phyloP scores from a whole-genome alignment of 176 grass and related monocot genomes.

The Oryza australiensis region DNA sequence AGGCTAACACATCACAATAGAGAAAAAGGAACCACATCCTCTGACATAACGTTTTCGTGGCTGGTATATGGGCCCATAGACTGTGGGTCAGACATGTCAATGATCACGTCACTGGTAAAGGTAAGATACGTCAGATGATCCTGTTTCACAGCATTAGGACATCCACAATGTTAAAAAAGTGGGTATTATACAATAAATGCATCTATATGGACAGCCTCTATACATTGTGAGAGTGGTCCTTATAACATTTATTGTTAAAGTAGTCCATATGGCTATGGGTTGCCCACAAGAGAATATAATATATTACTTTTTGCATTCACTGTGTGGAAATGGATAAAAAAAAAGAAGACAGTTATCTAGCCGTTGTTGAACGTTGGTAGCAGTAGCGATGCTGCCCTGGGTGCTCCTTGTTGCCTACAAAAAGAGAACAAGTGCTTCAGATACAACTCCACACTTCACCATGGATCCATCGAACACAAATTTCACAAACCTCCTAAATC shows the following conservation, averaged over 20 bases:
- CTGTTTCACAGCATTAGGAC: too few relatives aligned
- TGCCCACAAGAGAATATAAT: not conserved
- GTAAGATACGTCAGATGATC: too few relatives aligned
- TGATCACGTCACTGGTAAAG: too few relatives aligned
- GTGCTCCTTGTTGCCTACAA: not conserved
- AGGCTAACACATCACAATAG: too few relatives aligned
- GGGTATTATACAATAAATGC: not conserved
- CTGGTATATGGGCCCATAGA: too few relatives aligned
- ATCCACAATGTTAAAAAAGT: not conserved
- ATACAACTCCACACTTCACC: not conserved
- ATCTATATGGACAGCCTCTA: not conserved
- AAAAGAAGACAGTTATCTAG: too few relatives aligned
- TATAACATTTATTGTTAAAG: not conserved
- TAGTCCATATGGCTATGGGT: not conserved
- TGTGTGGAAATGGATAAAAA: not conserved
- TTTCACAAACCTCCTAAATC: not conserved
- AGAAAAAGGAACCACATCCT: too few relatives aligned
- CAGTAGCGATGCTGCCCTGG: too few relatives aligned
- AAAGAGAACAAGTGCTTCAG: not conserved
- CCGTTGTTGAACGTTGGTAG: too few relatives aligned
- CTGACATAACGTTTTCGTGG: too few relatives aligned
- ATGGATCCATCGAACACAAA: not conserved
- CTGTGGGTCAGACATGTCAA: too few relatives aligned
- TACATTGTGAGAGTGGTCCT: not conserved
- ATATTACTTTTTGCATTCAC: not conserved